Conservation (phyloP, 768 basidiomycete genomes). For the Amanita fuliginea region DNA sequence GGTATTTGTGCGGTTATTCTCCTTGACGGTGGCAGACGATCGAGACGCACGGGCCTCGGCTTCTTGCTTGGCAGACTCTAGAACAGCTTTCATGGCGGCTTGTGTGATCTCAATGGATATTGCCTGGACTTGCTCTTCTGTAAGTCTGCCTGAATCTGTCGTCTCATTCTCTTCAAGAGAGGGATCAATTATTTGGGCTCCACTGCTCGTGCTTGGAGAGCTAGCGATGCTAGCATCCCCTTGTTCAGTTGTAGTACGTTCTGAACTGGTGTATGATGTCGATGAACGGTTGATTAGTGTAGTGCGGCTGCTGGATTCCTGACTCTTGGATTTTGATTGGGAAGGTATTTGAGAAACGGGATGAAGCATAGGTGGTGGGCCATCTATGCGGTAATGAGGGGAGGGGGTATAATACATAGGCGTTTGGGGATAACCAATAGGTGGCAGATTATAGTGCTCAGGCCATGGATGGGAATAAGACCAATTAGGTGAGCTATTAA, state of each 20-base stretch:
- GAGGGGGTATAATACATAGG: slow-evolving; percentile 27
- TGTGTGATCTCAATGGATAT: slow-evolving; percentile 13
- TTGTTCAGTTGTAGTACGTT: slow-evolving; percentile 6
- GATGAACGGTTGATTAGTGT: not conserved
- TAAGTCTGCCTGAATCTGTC: slow-evolving; percentile 12
- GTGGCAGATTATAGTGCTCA: slow-evolving; percentile 18
- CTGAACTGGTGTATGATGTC: slow-evolving; percentile 3
- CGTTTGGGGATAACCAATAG: slow-evolving; percentile 23
- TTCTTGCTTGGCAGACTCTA: slow-evolving; percentile 19
- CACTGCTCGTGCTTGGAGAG: not conserved
- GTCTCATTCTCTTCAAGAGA: slow-evolving; percentile 13
- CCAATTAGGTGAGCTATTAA: slow-evolving; percentile 31
- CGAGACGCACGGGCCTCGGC: slow-evolving; percentile 7
- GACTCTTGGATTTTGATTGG: slow-evolving; percentile 1
- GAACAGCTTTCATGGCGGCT: slow-evolving; percentile 21
- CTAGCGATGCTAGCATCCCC: slow-evolving; percentile 3
- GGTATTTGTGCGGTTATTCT: not conserved
- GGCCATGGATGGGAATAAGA: slow-evolving; percentile 28
- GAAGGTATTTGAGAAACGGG: slow-evolving; percentile 10
- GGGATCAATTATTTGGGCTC: slow-evolving; percentile 14
- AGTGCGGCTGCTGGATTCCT: slow-evolving; percentile 5
- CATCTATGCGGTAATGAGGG: slow-evolving; percentile 39
- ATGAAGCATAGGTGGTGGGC: slow-evolving; percentile 13
- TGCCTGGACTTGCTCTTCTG: slow-evolving; percentile 15
- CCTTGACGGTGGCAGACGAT: not conserved